phyloP scores from a whole-genome alignment of 2,329 filamentous ascomycete genomes.

The Allantophomopsis cytisporea region DNA sequence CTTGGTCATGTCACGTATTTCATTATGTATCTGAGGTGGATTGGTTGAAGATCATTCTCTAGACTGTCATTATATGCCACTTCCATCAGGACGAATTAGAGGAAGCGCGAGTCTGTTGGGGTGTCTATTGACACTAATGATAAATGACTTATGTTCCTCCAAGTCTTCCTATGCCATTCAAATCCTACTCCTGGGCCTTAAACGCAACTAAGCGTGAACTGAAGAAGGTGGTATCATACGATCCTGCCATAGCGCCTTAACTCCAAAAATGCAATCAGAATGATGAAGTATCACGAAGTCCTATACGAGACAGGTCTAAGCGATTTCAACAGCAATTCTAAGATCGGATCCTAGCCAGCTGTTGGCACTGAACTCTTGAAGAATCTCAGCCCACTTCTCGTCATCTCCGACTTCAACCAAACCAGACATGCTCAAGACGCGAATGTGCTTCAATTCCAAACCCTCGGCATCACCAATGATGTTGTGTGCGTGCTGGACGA shows the following conservation, averaged over 20 bases:
- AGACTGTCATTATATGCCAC: too few species aligned
- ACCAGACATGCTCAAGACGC: slow-evolving; percentile 10
- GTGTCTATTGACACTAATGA: too few species aligned
- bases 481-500: slow-evolving; percentile 11
- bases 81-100: too few species aligned
- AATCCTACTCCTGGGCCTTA: too few species aligned
- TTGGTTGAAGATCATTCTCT: too few species aligned
- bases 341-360: slow-evolving; percentile 18
- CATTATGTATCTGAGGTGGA: too few species aligned
- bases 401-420: slow-evolving; percentile 11
- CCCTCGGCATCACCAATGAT: slow-evolving; percentile 5
- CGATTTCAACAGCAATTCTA: slow-evolving; percentile 10
- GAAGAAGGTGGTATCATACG: too few species aligned
- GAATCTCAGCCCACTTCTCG: slow-evolving; percentile 9
- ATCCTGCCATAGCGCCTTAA: not conserved
- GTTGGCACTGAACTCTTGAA: slow-evolving; percentile 7
- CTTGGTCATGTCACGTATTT: too few species aligned
- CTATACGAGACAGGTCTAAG: slow-evolving; percentile 1
- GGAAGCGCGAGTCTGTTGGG: too few species aligned
- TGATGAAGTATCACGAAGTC: not conserved
- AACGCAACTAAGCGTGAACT: too few species aligned
- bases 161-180: too few species aligned
- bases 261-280: not conserved
- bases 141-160: too few species aligned
- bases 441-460: slow-evolving; percentile 7